Evolutionary conservation across 495 filamentous ascomycete species (phyloP).

Genomic region (Trichoderma gamsii): DNA sequence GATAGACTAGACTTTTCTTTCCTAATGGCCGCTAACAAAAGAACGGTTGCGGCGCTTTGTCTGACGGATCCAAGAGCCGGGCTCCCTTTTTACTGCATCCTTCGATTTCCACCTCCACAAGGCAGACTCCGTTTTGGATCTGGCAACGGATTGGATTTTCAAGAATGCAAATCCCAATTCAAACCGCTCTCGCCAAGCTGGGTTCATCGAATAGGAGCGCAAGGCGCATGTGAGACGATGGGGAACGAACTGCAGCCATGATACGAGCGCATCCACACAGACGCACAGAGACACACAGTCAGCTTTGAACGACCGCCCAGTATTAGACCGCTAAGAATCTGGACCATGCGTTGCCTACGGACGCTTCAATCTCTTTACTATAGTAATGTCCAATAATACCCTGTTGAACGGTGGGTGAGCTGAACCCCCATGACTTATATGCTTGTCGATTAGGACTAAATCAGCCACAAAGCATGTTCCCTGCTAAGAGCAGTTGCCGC

Average conservation of each 20-base stretch:
- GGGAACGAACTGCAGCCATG: conserved; percentile 5
- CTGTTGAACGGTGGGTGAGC: background rate
- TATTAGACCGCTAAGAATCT: background rate
- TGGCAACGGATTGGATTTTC: too few species aligned
- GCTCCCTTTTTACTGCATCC: background rate
- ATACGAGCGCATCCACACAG: background rate
- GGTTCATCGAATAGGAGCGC: background rate
- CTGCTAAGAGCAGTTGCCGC: background rate
- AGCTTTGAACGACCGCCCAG: background rate
- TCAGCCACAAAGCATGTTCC: background rate
- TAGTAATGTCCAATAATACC: background rate
- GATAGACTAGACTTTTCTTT: background rate
- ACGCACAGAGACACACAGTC: background rate
- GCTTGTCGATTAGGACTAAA: background rate
- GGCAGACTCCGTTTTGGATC: too few species aligned
- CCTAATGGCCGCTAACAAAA: background rate
- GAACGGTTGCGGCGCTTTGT: background rate
- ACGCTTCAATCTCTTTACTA: background rate
- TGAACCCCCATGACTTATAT: background rate
- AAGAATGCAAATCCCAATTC: too few species aligned
- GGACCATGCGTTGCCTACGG: background rate
- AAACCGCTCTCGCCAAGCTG: background rate
- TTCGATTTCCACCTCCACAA: background rate
- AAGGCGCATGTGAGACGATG: background rate
- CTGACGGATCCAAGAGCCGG: background rate